Evolutionary conservation across 345 rosid genomes (phyloP), one percentile per base, ranked within the genome.

Genomic region (Orychophragmus violaceus): DNA sequence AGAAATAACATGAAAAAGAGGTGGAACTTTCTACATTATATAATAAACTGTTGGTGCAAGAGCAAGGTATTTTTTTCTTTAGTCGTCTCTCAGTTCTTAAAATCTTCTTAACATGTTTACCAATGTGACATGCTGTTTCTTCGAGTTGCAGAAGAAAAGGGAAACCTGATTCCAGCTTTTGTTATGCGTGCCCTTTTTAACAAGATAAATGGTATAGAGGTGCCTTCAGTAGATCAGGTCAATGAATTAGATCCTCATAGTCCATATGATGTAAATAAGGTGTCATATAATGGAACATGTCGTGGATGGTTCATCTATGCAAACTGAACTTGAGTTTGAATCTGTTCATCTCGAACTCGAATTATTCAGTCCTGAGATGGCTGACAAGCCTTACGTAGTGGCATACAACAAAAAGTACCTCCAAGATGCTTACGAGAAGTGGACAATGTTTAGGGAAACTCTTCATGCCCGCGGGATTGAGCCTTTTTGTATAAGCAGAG

Each of bases 341-440:
- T 95, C 91, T 33, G 86, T 94, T 74, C 92, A 95, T 51, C 96
- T 94, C 3, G 99, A 94, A 80, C 82, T 94, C 50, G 97, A 94
- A 77, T 46, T 90, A 74, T 90, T 94, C 60, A 85, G 85, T 75
- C 99, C 97, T 55, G 95, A 88, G 64, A 55, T 87, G 18, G 86
- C 92, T 17, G 95, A 81, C 67, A 90, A 90, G 79, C 96, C 97
- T 33, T 90, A 74, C 18, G 37, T 87, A 49, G 92, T 90, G 78
- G 96, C 96, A 36, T 87, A 55, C 70, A 94, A 85, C 82, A 90
- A 94, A 80, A 87, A 88, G 89, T 97, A 94, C 76, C 90, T 94
- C 71, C 92, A 87, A 2, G 95, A 90, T 57, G 96, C 95, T 49
- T 76, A 82, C 49, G 89, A 83, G 59, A 84, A 85, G 18, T 90